phyloP scores from a whole-genome alignment of 306 rosid species.

The Castanospermum australe region DNA sequence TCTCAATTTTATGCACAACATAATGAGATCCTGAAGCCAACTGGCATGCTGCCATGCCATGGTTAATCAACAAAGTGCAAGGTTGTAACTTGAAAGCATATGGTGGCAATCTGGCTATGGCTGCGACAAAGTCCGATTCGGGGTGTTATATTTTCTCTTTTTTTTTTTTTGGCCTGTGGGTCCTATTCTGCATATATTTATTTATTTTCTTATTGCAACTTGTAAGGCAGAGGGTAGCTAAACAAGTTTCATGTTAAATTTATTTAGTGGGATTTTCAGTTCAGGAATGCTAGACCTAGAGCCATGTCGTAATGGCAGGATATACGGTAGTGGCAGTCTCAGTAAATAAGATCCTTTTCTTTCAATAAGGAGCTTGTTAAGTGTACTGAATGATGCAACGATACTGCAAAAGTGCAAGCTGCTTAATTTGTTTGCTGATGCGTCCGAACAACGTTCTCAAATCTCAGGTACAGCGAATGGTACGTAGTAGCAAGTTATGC shows the following conservation, averaged over 20 bases:
- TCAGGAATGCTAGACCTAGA: no score
- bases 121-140: neutral
- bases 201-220: no score
- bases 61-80: neutral
- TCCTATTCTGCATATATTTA: neutral
- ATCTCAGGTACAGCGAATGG: neutral
- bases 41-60: neutral
- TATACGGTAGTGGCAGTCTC: no score
- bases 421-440: neutral
- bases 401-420: neutral
- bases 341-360: no score
- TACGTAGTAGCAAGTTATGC: neutral
- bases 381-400: neutral
- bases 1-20: neutral
- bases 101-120: neutral
- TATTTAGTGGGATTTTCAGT: no score
- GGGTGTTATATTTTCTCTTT: neutral
- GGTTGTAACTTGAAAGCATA: neutral
- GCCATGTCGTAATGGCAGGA: no score
- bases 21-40: neutral
- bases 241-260: no score
- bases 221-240: no score
- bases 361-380: neutral
- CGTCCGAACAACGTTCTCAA: neutral
- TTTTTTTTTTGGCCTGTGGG: neutral